Conservation (phyloP, 129 eudicot genomes). For the Logfia minima region DNA sequence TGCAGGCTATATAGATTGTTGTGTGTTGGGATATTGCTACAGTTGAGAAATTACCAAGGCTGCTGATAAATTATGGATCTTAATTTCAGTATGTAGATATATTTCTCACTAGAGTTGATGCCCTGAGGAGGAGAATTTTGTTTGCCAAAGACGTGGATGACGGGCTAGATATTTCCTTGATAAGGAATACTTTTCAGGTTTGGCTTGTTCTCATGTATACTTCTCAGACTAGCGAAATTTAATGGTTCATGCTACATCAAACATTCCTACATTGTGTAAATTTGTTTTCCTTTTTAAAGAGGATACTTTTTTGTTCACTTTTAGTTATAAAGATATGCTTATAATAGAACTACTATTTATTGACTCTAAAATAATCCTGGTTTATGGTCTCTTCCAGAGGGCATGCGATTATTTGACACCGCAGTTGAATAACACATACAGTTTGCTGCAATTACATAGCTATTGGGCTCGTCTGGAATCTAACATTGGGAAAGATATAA, state of each 20-base stretch:
- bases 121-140: conserved; percentile 70
- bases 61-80: conserved; percentile 25
- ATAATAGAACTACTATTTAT: neutral
- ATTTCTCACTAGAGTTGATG: conserved; percentile 91
- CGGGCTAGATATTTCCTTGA: conserved; percentile 45
- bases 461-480: conserved; percentile 90
- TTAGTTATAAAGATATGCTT: conserved; percentile 1
- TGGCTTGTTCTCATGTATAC: conserved; percentile 19
- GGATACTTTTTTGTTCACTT: conserved; percentile 10
- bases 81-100: conserved; percentile 79
- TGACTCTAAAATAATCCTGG: neutral
- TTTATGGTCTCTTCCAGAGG: conserved; percentile 56
- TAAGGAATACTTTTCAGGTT: conserved; percentile 88
- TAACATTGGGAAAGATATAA: conserved; percentile 54
- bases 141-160: conserved; percentile 48
- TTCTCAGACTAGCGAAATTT: conserved; percentile 6
- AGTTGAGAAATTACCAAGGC: conserved; percentile 6
- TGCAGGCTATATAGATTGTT: conserved; percentile 5
- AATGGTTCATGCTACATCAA: conserved; percentile 8
- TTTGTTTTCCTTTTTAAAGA: neutral
- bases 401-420: conserved; percentile 80
- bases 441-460: conserved; percentile 65
- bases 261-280: neutral
- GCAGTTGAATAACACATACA: conserved; percentile 58
- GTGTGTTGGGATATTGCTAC: conserved; percentile 1